phyloP scores from a whole-genome alignment of 768 basidiomycete species.

The Trametes elegans region DNA sequence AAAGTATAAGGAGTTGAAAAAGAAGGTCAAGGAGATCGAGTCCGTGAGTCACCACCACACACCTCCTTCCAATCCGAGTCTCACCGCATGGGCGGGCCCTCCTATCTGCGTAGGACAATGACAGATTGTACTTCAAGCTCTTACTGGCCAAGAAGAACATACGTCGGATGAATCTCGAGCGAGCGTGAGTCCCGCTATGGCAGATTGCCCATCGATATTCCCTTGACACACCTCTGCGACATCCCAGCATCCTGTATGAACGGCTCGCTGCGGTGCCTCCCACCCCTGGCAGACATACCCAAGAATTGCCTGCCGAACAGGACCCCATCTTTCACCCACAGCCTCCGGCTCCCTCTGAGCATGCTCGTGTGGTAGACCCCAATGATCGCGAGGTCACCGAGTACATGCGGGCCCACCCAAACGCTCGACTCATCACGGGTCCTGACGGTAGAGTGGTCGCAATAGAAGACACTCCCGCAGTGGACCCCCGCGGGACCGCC shows the following conservation, averaged over 20 bases:
- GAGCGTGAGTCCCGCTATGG: constrained; percentile 61
- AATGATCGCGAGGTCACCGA: constrained; percentile 51
- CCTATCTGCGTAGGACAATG: constrained; percentile 64
- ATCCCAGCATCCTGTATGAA: constrained; percentile 71
- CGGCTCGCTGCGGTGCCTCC: constrained; percentile 62
- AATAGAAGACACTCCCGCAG: constrained; percentile 44
- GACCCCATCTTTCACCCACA: constrained; percentile 27
- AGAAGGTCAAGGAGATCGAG: constrained; percentile 87
- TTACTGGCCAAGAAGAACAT: constrained; percentile 78
- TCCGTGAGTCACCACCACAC: constrained; percentile 44
- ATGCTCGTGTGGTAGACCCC: constrained; percentile 30
- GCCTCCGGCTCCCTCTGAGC: constrained; percentile 25
- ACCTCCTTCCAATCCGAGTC: background rate
- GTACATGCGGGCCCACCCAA: constrained; percentile 48
- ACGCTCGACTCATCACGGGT: constrained; percentile 43
- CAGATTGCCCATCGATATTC: constrained; percentile 5
- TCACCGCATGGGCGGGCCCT: constrained; percentile 1
- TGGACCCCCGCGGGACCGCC: constrained; percentile 18
- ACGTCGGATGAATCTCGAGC: constrained; percentile 83
- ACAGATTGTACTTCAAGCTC: constrained; percentile 81
- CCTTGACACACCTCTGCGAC: constrained; percentile 6
- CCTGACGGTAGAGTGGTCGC: constrained; percentile 51
- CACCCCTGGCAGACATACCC: constrained; percentile 40
- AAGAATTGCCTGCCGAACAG: constrained; percentile 27
- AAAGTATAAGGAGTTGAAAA: constrained; percentile 86